These are phyloP conservation scores for Gnomoniopsis sp. DNA, from an alignment of 2,329 filamentous ascomycete species.

Conservation along the genomic window DNA sequence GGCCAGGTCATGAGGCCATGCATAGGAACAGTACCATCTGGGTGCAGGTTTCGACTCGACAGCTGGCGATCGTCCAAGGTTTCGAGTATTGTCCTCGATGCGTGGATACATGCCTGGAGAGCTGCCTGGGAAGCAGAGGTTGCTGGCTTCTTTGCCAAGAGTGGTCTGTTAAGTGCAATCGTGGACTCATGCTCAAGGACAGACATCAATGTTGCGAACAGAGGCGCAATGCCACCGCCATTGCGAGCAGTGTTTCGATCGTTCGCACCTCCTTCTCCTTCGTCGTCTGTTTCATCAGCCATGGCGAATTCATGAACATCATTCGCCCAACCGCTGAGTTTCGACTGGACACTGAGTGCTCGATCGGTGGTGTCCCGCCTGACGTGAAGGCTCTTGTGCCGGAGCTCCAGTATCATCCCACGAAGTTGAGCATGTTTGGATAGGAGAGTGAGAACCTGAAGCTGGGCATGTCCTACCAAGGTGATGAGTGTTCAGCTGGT, in stretches of 20 bases:
- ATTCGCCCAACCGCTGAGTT: slow-evolving; percentile 18
- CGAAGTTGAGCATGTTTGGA: slow-evolving; percentile 20
- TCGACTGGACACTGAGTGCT: slow-evolving; percentile 18
- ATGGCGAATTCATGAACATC: slow-evolving; percentile 15
- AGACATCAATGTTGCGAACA: slow-evolving; percentile 10
- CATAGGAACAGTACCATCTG: neutral
- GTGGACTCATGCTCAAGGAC: slow-evolving; percentile 20
- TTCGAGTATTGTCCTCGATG: slow-evolving; percentile 20
- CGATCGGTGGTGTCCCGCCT: slow-evolving; percentile 18
- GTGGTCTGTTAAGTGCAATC: slow-evolving; percentile 20
- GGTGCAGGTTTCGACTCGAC: neutral
- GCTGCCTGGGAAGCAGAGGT: slow-evolving; percentile 20
- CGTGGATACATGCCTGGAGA: slow-evolving; percentile 21
- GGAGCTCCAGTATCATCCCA: slow-evolving; percentile 21
- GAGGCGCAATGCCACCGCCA: neutral
- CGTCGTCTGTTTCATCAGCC: slow-evolving; percentile 8
- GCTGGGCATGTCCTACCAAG: neutral
- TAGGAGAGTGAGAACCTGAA: slow-evolving; percentile 18
- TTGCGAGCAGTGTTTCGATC: neutral
- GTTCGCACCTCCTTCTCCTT: neutral
- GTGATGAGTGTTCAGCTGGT: neutral
- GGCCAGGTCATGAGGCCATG: slow-evolving; percentile 17
- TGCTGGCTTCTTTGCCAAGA: slow-evolving; percentile 17
- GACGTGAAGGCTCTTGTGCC: slow-evolving; percentile 18
- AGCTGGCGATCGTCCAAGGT: neutral